phyloP scores from a whole-genome alignment of 345 rosid species.

The Gossypium thurberi region DNA sequence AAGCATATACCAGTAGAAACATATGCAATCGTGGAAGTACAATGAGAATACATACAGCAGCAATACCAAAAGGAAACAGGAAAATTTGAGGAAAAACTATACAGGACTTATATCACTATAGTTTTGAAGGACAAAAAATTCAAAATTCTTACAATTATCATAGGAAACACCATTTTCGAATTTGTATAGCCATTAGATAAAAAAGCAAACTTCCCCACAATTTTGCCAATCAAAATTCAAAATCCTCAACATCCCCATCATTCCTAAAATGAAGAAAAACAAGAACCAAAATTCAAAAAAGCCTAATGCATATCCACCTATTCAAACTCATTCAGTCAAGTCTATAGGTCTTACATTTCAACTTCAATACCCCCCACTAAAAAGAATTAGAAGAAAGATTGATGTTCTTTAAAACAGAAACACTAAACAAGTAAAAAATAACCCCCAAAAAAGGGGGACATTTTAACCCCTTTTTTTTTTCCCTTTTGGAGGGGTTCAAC shows the following conservation, averaged over 20 bases:
- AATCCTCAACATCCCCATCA: neutral
- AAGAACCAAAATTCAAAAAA: conserved; percentile 5
- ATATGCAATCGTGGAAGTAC: neutral
- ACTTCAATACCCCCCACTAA: neutral
- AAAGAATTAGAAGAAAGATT: neutral
- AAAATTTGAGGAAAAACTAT: neutral
- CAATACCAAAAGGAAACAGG: neutral
- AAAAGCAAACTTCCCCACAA: neutral
- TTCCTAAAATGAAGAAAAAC: neutral
- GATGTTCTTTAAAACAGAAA: neutral
- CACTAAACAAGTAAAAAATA: neutral
- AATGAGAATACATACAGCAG: neutral
- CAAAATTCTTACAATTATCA: neutral
- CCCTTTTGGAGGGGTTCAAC: neutral
- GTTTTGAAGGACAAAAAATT: conserved; percentile 3
- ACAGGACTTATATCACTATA: neutral
- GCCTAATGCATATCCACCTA: neutral
- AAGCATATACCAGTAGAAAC: no score
- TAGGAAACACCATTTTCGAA: neutral
- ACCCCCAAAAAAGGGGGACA: neutral
- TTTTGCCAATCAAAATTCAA: no score
- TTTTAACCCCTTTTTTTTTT: neutral
- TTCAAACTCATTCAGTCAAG: neutral
- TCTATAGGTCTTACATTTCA: neutral
- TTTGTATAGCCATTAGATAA: neutral